phyloP scores from a whole-genome alignment of 768 basidiomycete genomes.

The Kwoniella shandongensis region DNA sequence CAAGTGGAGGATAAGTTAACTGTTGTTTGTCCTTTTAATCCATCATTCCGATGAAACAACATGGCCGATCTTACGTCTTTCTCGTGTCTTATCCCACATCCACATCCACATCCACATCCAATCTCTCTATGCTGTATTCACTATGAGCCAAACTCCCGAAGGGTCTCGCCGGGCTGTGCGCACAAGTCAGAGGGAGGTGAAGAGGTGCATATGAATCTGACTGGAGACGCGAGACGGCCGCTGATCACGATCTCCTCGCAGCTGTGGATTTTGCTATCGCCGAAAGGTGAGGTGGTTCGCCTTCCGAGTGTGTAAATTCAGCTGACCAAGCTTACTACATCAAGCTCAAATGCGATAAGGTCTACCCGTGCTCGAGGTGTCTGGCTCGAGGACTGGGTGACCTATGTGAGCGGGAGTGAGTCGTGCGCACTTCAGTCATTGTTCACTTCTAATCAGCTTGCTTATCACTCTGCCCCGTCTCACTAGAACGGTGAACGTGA shows the following conservation, averaged over 20 bases:
- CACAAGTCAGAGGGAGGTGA: conserved; percentile 20
- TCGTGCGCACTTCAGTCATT: no score
- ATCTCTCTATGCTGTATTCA: no score
- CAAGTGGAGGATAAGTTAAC: no score
- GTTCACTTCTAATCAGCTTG: background rate
- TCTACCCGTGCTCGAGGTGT: conserved; percentile 23
- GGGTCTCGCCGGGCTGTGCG: conserved; percentile 3
- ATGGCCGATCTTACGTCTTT: no score
- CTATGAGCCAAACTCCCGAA: no score
- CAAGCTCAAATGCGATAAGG: conserved; percentile 26
- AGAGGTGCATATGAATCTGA: conserved; percentile 3
- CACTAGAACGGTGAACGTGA: conserved; percentile 21
- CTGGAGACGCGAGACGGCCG: background rate
- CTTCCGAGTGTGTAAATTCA: no score
- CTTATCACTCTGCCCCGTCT: background rate
- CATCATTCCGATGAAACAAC: no score
- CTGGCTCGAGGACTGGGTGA: conserved; percentile 20
- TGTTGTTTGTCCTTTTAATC: no score
- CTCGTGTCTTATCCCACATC: no score
- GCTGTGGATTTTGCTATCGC: conserved; percentile 25
- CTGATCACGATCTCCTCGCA: background rate
- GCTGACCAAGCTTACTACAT: background rate
- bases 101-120: no score
- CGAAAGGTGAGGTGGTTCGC: conserved; percentile 12
- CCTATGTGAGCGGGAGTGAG: conserved; percentile 27